A percentile compares a stretch with the other conserved stretches of the same genome.
Conservation (phyloP, 352 stramenopile species). For the Halophytophthora polymorphica region DNA sequence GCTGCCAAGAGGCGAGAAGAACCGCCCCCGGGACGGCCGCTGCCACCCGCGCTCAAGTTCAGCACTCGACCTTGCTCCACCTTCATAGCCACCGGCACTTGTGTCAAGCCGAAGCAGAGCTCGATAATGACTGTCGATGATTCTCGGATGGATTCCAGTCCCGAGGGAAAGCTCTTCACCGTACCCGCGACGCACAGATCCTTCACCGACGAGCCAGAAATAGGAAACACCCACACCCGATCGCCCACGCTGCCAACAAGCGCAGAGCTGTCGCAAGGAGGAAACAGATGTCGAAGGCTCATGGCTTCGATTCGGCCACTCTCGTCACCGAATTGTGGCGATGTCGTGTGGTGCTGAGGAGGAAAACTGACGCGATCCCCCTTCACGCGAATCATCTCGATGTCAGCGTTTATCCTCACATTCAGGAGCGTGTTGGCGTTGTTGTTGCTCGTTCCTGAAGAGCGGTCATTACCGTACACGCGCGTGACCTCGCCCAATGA, state of each 20-base stretch:
- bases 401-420: constrained; percentile 42
- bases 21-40: constrained; percentile 15
- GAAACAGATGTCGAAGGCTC: constrained; percentile 68
- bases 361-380: constrained; percentile 55
- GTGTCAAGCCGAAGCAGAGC: constrained; percentile 40
- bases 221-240: constrained; percentile 58
- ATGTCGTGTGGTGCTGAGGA: constrained; percentile 8
- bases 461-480: constrained; percentile 27
- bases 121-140: constrained; percentile 47
- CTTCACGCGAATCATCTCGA: constrained; percentile 55
- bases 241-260: constrained; percentile 53
- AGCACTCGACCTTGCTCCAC: constrained; percentile 60
- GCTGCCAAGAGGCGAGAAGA: constrained; percentile 59
- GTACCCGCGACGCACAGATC: constrained; percentile 50
- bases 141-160: constrained; percentile 44
- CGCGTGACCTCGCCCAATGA: constrained; percentile 56
- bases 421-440: constrained; percentile 30
- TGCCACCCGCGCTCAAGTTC: constrained; percentile 42
- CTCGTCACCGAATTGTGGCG: constrained; percentile 13
- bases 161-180: constrained; percentile 62
- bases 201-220: constrained; percentile 19
- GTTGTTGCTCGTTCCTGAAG: constrained; percentile 2
- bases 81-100: constrained; percentile 36
- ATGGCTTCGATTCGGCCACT: constrained; percentile 57
- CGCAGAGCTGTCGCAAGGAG: constrained; percentile 55